Conservation (phyloP, 306 rosid species). For the Vigna nakashimae region DNA sequence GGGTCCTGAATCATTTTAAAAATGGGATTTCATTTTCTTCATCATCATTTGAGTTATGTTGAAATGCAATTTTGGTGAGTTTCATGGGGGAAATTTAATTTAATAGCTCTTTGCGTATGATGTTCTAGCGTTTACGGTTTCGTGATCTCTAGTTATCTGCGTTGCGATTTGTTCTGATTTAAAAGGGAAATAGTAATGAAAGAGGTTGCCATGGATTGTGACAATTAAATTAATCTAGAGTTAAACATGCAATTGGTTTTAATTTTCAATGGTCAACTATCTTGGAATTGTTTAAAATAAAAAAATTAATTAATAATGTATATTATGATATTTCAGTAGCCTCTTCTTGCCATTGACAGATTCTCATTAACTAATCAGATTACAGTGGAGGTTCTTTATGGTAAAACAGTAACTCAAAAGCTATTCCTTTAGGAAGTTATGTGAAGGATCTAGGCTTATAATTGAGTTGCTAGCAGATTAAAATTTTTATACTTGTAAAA, state of each 20-base stretch:
- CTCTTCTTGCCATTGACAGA: slow-evolving; percentile 14
- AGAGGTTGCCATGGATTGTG: slow-evolving; percentile 10
- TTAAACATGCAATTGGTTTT: slow-evolving; percentile 21
- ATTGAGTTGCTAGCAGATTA: neutral
- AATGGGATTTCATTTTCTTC: neutral
- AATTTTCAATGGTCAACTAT: slow-evolving; percentile 14
- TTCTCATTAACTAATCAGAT: neutral
- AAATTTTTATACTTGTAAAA: neutral
- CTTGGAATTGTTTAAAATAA: neutral
- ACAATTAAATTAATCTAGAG: slow-evolving; percentile 33
- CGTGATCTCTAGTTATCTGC: neutral
- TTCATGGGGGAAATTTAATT: neutral
- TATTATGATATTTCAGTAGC: slow-evolving; percentile 10
- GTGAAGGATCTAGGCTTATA: neutral
- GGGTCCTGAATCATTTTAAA: neutral
- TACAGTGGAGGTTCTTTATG: slow-evolving; percentile 12
- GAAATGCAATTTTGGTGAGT: slow-evolving; percentile 20
- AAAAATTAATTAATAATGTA: neutral
- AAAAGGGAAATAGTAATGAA: neutral
- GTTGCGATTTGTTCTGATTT: neutral
- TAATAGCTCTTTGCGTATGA: neutral
- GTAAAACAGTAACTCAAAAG: slow-evolving; percentile 22
- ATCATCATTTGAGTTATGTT: slow-evolving; percentile 10
- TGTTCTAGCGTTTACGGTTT: slow-evolving; percentile 15
- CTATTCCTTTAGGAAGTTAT: neutral